These are phyloP conservation scores for Tolypocladium paradoxum DNA, from an alignment of 2,329 filamentous ascomycete species.

Conservation along the genomic window DNA sequence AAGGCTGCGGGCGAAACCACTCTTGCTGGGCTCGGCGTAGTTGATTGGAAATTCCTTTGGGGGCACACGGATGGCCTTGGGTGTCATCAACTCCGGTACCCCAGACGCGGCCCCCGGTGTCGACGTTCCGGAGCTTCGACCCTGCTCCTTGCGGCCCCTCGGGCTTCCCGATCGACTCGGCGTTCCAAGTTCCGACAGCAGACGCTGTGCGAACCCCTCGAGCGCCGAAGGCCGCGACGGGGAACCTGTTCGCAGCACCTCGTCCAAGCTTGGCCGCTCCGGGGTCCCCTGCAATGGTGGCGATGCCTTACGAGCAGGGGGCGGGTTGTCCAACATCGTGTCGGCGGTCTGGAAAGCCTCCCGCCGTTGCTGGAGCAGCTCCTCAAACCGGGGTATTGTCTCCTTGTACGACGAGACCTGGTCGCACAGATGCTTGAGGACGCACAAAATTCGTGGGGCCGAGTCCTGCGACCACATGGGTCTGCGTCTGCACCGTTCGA, in stretches of 20 bases:
- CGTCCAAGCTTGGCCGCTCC: conserved; percentile 34
- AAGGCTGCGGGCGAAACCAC: conserved; percentile 24
- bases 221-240: conserved; percentile 43
- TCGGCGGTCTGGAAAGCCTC: conserved; percentile 54
- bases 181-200: conserved; percentile 48
- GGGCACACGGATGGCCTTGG: conserved; percentile 22
- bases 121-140: conserved; percentile 18
- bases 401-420: conserved; percentile 52
- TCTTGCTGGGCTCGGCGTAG: conserved; percentile 21
- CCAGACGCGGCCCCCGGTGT: conserved; percentile 14
- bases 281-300: conserved; percentile 22
- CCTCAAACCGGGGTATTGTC: conserved; percentile 61
- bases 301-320: conserved; percentile 16
- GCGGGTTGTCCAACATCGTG: conserved; percentile 28
- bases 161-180: conserved; percentile 40
- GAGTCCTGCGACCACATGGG: conserved; percentile 42
- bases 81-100: conserved; percentile 13
- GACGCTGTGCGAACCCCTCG: conserved; percentile 51
- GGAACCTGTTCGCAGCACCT: conserved; percentile 33
- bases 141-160: conserved; percentile 36
- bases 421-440: conserved; percentile 49
- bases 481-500: conserved; percentile 40
- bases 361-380: conserved; percentile 54
- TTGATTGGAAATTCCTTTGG: conserved; percentile 32
- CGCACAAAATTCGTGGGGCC: conserved; percentile 41